Evolutionary conservation across 2,329 filamentous ascomycete species (phyloP).

Genomic region (Stagonosporopsis tanaceti): DNA sequence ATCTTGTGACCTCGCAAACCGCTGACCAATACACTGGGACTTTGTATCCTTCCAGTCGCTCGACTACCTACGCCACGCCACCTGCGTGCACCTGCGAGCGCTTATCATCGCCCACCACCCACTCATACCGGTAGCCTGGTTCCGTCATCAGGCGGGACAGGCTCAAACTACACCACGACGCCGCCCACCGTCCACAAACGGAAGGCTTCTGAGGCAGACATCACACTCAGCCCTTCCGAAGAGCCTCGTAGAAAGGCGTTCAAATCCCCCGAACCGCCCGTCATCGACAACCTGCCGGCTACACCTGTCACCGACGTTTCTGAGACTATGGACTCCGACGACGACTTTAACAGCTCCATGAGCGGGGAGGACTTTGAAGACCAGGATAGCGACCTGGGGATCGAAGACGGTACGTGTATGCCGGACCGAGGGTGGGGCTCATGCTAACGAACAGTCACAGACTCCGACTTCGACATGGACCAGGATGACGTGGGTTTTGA

Average conservation of each 20-base stretch:
- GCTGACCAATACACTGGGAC: constrained; percentile 37
- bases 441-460: constrained; percentile 40
- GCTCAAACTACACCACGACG: constrained; percentile 48
- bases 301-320: constrained; percentile 48
- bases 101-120: constrained; percentile 23
- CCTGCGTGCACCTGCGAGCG: constrained; percentile 5
- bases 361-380: constrained; percentile 81
- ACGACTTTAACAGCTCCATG: constrained; percentile 86
- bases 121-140: constrained; percentile 43
- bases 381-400: constrained; percentile 74
- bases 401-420: constrained; percentile 52
- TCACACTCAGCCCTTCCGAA: constrained; percentile 36
- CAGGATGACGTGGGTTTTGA: constrained; percentile 68
- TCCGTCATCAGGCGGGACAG: constrained; percentile 52
- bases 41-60: constrained; percentile 17
- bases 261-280: constrained; percentile 26
- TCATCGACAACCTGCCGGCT: constrained; percentile 35
- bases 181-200: constrained; percentile 49
- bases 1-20: constrained; percentile 35
- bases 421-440: not conserved
- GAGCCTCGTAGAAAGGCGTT: constrained; percentile 43
- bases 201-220: constrained; percentile 49
- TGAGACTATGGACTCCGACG: constrained; percentile 88
- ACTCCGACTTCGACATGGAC: constrained; percentile 64
- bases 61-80: constrained; percentile 18